phyloP scores from a whole-genome alignment of 73 alveolate species.

The Halteria grandinella region DNA sequence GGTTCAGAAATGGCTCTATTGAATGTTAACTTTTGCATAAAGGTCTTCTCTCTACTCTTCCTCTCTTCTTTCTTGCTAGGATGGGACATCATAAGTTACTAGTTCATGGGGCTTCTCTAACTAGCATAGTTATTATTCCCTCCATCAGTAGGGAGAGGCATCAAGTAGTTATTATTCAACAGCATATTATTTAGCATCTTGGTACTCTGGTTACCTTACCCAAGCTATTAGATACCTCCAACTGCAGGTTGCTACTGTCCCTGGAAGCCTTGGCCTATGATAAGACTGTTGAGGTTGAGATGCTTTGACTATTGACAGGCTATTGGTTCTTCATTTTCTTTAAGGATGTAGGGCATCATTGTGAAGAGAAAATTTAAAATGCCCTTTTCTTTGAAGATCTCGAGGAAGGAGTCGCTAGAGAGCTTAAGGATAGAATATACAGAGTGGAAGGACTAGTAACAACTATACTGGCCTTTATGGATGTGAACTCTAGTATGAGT shows the following conservation, averaged over 20 bases:
- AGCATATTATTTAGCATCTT: too few relatives aligned
- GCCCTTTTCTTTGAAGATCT: constrained; percentile 18
- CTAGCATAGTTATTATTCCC: neutral
- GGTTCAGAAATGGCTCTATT: constrained; percentile 54
- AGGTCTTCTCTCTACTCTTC: constrained; percentile 6
- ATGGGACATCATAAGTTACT: constrained; percentile 10
- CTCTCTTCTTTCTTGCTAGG: constrained; percentile 31
- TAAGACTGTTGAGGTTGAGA: constrained; percentile 9
- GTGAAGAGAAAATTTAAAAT: neutral
- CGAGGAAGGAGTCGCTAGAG: constrained; percentile 13
- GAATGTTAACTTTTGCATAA: constrained; percentile 15
- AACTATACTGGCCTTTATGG: neutral
- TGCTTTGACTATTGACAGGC: neutral
- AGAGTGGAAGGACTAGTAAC: constrained; percentile 10
- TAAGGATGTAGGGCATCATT: constrained; percentile 11
- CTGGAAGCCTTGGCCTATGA: constrained; percentile 29
- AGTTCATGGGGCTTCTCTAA: too few relatives aligned
- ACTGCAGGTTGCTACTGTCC: constrained; percentile 1
- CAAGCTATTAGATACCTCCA: neutral
- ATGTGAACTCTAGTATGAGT: neutral
- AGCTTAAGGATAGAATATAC: constrained; percentile 1
- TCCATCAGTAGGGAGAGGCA: neutral
- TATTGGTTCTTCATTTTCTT: constrained; percentile 16
- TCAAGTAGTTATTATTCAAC: too few relatives aligned
- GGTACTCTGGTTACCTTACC: constrained; percentile 5